Evolutionary conservation across 768 basidiomycete species (phyloP).

Genomic region (Polyporus arcularius): DNA sequence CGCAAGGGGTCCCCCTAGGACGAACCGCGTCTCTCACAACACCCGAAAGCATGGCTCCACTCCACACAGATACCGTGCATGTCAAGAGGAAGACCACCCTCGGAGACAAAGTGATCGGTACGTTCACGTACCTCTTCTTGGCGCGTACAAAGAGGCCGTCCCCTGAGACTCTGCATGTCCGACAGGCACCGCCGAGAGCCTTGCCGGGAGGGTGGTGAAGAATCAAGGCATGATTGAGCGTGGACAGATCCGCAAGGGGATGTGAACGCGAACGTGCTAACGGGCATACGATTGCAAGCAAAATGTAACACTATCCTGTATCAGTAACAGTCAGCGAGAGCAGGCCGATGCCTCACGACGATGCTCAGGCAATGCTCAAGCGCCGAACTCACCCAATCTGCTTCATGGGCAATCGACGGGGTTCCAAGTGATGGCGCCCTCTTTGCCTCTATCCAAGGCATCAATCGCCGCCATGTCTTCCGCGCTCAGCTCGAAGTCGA

Average conservation of each 20-base stretch:
- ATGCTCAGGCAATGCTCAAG: no score
- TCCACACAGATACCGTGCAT: no score
- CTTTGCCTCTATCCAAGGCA: slow-evolving; percentile 44
- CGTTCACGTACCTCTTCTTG: neutral
- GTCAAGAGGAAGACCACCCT: neutral
- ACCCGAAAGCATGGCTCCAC: no score
- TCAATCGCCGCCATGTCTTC: slow-evolving; percentile 47
- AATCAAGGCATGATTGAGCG: neutral
- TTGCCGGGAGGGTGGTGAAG: neutral
- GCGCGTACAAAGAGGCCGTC: neutral
- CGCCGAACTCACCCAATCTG: no score
- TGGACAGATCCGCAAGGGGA: neutral
- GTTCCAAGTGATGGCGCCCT: slow-evolving; percentile 50
- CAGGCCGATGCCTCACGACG: no score
- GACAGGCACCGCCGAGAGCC: neutral
- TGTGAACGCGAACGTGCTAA: neutral
- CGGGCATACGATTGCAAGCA: no score
- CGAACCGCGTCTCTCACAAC: no score
- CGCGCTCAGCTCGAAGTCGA: slow-evolving; percentile 44
- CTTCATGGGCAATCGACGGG: slow-evolving; percentile 35
- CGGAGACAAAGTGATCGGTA: neutral
- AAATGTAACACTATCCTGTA: no score
- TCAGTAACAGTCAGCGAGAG: no score
- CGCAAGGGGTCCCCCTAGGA: no score
- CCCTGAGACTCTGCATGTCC: neutral